Evolutionary conservation across 2,329 filamentous ascomycete genomes (phyloP).

Genomic region (Aspergillus fijiensis): DNA sequence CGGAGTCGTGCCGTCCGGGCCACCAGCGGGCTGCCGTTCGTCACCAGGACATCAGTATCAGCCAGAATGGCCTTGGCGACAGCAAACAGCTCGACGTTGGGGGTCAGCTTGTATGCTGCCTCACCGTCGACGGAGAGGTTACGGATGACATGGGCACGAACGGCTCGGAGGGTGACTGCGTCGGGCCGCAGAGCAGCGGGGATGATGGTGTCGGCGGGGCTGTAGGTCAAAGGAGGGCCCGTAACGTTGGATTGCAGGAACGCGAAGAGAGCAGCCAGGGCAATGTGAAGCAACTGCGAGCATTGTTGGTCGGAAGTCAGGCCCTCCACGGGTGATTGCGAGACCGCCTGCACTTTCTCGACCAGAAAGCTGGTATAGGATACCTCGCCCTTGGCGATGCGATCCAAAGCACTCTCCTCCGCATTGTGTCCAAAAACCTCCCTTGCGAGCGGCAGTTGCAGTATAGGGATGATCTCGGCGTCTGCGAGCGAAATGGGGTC

Average conservation of each 20-base stretch:
- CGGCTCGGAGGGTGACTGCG: constrained; percentile 44
- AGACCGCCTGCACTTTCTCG: constrained; percentile 30
- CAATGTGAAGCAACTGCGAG: constrained; percentile 54
- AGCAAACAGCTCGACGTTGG: constrained; percentile 78
- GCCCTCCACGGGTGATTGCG: constrained; percentile 22
- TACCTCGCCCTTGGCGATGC: constrained; percentile 33
- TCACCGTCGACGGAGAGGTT: constrained; percentile 79
- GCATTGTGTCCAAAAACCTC: constrained; percentile 40
- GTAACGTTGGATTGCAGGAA: constrained; percentile 89
- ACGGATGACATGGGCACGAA: constrained; percentile 63
- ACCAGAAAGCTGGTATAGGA: constrained; percentile 41
- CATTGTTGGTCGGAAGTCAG: constrained; percentile 29
- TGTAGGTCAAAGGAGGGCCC: constrained; percentile 71
- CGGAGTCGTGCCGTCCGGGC: constrained; percentile 66
- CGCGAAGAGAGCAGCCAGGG: constrained; percentile 68
- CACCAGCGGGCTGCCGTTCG: constrained; percentile 40
- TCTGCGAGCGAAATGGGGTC: constrained; percentile 38
- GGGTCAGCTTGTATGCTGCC: constrained; percentile 79
- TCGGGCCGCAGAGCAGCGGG: constrained; percentile 39
- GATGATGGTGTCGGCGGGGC: constrained; percentile 51
- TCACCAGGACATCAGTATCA: constrained; percentile 46
- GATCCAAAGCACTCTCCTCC: constrained; percentile 27
- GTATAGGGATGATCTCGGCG: constrained; percentile 31
- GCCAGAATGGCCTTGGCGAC: constrained; percentile 65
- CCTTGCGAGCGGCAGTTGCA: constrained; percentile 39